Evolutionary conservation across 176 grass and related monocot species (phyloP).

Genomic region (Musa acuminata): DNA sequence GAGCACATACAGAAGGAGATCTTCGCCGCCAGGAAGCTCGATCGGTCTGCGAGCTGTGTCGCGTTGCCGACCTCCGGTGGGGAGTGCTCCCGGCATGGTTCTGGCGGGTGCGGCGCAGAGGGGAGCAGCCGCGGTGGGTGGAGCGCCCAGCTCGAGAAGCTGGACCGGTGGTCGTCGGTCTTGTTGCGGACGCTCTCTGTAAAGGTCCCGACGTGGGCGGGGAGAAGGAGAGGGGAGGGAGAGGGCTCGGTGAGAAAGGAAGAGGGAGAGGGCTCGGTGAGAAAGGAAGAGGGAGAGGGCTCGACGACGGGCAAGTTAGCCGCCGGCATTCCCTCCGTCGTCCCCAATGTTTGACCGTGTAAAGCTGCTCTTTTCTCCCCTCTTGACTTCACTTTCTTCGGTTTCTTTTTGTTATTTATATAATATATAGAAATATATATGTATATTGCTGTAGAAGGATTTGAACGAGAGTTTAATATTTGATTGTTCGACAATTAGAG

Average conservation of each 20-base stretch:
- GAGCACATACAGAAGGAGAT: constrained; percentile 46
- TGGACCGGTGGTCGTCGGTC: not conserved
- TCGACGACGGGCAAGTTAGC: not conserved
- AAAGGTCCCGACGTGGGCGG: not conserved
- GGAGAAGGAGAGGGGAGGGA: not conserved
- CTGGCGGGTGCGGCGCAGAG: too few relatives aligned
- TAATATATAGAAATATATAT: too few relatives aligned
- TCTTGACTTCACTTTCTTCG: too few relatives aligned
- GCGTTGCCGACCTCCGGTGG: not conserved
- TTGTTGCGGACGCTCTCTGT: not conserved
- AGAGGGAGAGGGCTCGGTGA: not conserved
- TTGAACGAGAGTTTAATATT: too few relatives aligned
- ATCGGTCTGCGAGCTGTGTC: constrained; percentile 21
- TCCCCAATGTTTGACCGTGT: too few relatives aligned
- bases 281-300: not conserved
- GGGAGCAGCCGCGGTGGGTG: too few relatives aligned
- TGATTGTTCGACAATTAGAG: too few relatives aligned
- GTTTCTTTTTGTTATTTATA: too few relatives aligned
- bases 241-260: not conserved
- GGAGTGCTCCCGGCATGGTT: not conserved
- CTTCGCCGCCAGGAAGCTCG: constrained; percentile 26
- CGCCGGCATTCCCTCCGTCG: not conserved
- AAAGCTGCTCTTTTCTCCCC: too few relatives aligned
- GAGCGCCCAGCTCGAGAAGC: too few relatives aligned
- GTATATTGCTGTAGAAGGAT: too few relatives aligned